Base-by-base conservation (phyloP, 202 grass and related monocot species). In the Zoysia matrella region DNA sequence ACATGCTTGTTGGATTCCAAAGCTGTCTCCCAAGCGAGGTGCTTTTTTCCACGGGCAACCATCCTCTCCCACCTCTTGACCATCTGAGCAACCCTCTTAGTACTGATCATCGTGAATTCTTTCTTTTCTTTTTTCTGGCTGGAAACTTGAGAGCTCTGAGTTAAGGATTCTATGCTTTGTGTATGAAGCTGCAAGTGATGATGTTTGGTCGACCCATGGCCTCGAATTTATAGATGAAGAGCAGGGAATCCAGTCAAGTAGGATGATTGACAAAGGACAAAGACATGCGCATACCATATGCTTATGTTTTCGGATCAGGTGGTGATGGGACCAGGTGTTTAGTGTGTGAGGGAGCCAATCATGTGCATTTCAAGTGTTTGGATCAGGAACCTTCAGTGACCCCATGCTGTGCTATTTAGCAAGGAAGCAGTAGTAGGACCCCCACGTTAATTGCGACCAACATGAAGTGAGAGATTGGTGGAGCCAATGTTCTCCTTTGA, bases 11-110 rank as follows among this genome's bases (percentile, higher is more conserved):
- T 60, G 1, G 40, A 71, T 39, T 73, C 75, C 18, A 30, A 60
- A 47, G 8, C 62, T 47, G 67, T 22, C 40, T 69, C 50, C 64
- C 8, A 45, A 41, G 64, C 61, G 45, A 85, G 69, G 63, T 49
- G 55, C 39, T 75, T 91, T 40, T 82, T 85, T 60, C 82, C 73
- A 16, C 83, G 46, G 11, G 43, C 61, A 65, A 78, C 69, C 41
- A 83, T 80, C 70, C 54, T 79, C 84, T 86, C 82, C 83, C 90
- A 92, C 64, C 74, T 91, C 72, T 66, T 92, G 52, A 64, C 73
- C 30, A 86, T 51, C 43, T 74, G 39, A 69, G 80, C 52, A 50
- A 85, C 73, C 47, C 78, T 85, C 77, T 85, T 85, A 40, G 82
- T 2, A 4, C 36, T 71, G 30, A 81, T 36, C 87, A 89, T 89